phyloP scores from a whole-genome alignment of 306 rosid species.

The Pyrus pyrifolia region DNA sequence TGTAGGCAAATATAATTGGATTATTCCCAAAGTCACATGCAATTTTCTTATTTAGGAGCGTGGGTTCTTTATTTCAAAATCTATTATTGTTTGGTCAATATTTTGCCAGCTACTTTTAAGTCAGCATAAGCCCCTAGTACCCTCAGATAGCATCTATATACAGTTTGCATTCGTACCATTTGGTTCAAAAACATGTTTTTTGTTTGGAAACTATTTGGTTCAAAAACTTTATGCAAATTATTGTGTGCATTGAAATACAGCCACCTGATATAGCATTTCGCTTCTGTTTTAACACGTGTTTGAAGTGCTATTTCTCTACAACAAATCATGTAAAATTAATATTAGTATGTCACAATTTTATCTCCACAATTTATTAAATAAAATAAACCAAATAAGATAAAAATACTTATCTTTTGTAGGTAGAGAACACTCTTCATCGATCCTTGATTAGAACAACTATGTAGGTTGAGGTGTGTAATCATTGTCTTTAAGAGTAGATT shows the following conservation, averaged over 20 bases:
- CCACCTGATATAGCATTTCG: neutral
- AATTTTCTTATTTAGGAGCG: conserved; percentile 8
- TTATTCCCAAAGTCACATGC: conserved; percentile 17
- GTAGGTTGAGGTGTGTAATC: too few relatives aligned
- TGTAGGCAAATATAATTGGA: conserved; percentile 23
- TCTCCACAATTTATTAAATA: too few relatives aligned
- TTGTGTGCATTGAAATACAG: neutral
- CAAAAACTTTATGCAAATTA: too few relatives aligned
- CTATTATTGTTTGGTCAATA: neutral
- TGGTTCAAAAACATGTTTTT: neutral
- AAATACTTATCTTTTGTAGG: too few relatives aligned
- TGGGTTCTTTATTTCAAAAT: neutral
- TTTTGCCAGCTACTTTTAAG: neutral
- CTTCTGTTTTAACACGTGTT: too few relatives aligned
- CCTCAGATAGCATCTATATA: neutral
- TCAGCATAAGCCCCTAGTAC: neutral
- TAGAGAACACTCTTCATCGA: too few relatives aligned
- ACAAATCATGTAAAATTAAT: too few relatives aligned
- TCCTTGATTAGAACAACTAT: too few relatives aligned
- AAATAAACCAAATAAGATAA: too few relatives aligned
- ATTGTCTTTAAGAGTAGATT: too few relatives aligned
- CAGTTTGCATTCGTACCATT: neutral
- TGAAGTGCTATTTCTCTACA: too few relatives aligned
- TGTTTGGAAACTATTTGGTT: neutral
- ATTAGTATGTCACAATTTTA: too few relatives aligned